phyloP scores from a whole-genome alignment of 306 rosid species.

The Prunus kanzakura region DNA sequence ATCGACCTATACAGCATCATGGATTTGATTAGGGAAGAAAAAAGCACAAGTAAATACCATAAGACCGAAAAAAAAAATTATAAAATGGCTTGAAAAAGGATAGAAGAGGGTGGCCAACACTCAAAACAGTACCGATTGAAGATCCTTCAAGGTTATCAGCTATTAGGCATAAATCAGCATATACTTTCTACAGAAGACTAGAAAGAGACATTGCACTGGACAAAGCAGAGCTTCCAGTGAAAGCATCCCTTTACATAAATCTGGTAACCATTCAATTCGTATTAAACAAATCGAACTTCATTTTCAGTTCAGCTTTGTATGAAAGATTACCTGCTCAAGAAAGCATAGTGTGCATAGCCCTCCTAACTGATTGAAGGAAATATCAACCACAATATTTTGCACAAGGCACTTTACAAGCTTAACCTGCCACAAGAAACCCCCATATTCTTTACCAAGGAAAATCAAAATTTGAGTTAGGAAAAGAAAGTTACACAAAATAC shows the following conservation, averaged over 20 bases:
- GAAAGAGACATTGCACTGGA: not conserved
- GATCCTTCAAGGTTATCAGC: not conserved
- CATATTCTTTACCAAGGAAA: not conserved
- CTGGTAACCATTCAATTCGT: not conserved
- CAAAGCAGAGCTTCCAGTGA: not conserved
- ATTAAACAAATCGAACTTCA: not conserved
- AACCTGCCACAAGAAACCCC: slow-evolving; percentile 59
- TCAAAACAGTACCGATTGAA: not conserved
- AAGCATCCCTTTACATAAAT: not conserved
- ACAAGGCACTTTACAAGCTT: slow-evolving; percentile 91
- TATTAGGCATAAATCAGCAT: not conserved
- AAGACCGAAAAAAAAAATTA: not conserved
- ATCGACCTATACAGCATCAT: slow-evolving; percentile 57
- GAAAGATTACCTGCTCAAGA: slow-evolving; percentile 78
- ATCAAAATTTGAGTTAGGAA: not conserved
- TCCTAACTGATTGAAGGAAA: slow-evolving; percentile 95
- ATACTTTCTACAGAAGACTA: not conserved
- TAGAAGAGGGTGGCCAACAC: not conserved
- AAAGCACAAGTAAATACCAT: not conserved
- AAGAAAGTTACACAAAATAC: not conserved
- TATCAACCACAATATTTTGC: slow-evolving; percentile 89
- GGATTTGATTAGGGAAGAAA: not conserved
- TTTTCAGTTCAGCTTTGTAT: not conserved
- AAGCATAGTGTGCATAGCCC: slow-evolving; percentile 91
- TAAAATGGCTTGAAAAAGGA: not conserved